phyloP scores from a whole-genome alignment of 345 rosid species.

The Camelina sativa region DNA sequence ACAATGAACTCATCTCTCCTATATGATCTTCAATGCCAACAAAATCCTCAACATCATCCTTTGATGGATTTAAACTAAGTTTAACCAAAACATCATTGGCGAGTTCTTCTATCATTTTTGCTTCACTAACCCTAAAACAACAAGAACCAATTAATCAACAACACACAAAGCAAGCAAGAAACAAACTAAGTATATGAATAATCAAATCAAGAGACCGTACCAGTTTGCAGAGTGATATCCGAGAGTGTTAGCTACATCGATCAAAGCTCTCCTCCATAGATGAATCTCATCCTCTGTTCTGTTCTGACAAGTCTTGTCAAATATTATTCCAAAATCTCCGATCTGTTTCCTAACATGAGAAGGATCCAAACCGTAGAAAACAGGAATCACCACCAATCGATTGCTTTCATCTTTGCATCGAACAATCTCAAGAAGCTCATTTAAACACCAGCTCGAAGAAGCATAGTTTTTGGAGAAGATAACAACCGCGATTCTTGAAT shows the following conservation, averaged over 20 bases:
- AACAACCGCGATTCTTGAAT: no score
- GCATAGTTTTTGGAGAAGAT: neutral
- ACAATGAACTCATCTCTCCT: constrained; percentile 6
- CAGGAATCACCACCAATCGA: neutral
- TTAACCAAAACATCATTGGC: neutral
- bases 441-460: neutral
- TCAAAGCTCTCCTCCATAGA: neutral
- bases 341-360: constrained; percentile 5
- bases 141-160: no score
- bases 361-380: neutral
- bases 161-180: neutral
- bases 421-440: neutral
- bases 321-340: neutral
- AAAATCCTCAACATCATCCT: neutral
- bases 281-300: neutral
- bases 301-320: neutral
- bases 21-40: constrained; percentile 32
- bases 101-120: constrained; percentile 10
- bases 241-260: neutral
- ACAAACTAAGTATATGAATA: neutral
- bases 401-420: neutral
- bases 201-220: neutral
- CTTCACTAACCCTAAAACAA: neutral
- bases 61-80: neutral
- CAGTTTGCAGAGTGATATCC: neutral